Evolutionary conservation across 2,329 filamentous ascomycete species (phyloP), one percentile per base, ranked within the genome.

Genomic region (Apiospora arundinis): DNA sequence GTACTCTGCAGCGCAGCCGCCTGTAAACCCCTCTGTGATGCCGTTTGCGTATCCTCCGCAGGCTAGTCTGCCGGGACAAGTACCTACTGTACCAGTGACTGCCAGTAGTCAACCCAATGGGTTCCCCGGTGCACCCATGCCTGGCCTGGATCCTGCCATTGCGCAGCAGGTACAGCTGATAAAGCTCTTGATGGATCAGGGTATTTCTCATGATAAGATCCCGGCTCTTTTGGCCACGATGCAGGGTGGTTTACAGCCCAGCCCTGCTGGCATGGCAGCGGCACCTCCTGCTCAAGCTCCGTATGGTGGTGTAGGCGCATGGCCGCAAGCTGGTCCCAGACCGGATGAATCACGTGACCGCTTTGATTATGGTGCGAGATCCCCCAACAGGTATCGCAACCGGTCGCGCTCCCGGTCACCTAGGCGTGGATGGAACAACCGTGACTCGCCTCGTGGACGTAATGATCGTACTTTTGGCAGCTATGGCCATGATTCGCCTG

Each of bases 341-440:
- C 76, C 80, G 63, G 82, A 84, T 71, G 85, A 86, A 71, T 81
- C 85, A 80, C 89, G 88, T 85, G 90, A 92, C 76, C 85, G 83
- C 73, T 80, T 80, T 78, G 83, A 84, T 72, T 89, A 85, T 75
- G 86, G 87, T 74, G 85, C 87, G 80, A 89, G 91, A 79, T 94
- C 92, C 45, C 92, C 91, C 23, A 85, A 86, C 72, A 85, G 87
- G 79, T 85, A 86, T 76, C 85, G 85, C 72, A 88, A 88, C 76
- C 90, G 93, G 71, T 70, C 92, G 72, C 90, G 95, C 69, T 95
- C 93, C 44, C 90, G 93, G 49, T 97, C 95, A 74, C 93, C 95
- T 68, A 92, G 91, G 78, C 90, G 90, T 75, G 48, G 56, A 63
- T 93, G 92, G 86, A 91, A 91, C 76, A 86, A 88, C 73, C 90